Evolutionary conservation across 306 rosid genomes (phyloP).

Genomic region (Lathyrus oleraceus): DNA sequence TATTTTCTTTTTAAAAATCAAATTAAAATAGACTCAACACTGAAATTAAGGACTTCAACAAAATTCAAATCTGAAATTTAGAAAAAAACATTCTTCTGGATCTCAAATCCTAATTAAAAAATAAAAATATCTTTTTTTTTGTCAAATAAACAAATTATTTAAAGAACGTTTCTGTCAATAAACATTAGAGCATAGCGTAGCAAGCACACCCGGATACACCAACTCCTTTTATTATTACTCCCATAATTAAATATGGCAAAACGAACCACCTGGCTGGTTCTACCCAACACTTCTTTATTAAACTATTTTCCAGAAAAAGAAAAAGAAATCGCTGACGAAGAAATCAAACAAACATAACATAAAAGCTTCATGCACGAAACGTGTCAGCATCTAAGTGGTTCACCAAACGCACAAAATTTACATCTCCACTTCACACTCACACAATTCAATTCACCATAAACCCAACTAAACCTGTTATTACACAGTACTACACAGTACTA

Average conservation of each 20-base stretch:
- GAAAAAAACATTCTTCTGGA: too few species aligned
- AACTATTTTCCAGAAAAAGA: neutral
- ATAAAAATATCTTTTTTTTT: too few species aligned
- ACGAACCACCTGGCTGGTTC: slow-evolving; percentile 20
- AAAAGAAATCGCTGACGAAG: neutral
- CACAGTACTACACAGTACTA: neutral
- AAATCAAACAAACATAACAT: neutral
- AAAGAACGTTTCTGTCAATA: too few species aligned
- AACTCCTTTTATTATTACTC: slow-evolving; percentile 16
- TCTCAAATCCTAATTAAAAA: too few species aligned
- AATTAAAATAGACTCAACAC: too few species aligned
- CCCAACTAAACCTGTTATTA: neutral
- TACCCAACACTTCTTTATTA: neutral
- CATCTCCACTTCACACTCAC: neutral
- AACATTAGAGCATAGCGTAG: neutral
- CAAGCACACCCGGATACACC: slow-evolving; percentile 1
- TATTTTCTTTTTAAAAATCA: too few species aligned
- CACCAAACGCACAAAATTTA: neutral
- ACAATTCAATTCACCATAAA: neutral
- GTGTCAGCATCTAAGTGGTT: neutral
- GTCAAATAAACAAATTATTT: too few species aligned
- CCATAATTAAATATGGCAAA: slow-evolving; percentile 21
- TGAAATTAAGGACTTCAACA: too few species aligned
- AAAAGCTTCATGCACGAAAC: neutral
- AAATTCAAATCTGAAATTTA: too few species aligned